phyloP scores from a whole-genome alignment of 1,284 basidiomycete species.

The Cutaneotrichosporon mucoides region DNA sequence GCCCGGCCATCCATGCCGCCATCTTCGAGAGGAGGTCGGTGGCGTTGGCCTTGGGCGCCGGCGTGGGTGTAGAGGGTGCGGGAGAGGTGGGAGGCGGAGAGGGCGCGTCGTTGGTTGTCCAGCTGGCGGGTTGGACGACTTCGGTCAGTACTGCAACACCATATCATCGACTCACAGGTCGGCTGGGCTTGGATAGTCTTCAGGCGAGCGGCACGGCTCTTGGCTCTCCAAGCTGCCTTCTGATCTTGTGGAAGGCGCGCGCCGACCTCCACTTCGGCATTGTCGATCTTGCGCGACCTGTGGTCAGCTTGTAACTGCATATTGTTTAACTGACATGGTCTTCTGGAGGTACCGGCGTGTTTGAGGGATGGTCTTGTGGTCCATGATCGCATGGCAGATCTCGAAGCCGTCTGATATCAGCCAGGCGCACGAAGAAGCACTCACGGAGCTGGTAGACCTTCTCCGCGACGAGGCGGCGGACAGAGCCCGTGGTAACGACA shows the following conservation, averaged over 20 bases:
- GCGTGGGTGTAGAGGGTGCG: no score
- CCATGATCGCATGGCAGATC: not conserved
- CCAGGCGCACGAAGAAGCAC: no score
- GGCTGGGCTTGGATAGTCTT: not conserved
- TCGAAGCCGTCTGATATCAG: not conserved
- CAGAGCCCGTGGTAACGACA: no score
- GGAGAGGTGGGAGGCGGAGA: not conserved
- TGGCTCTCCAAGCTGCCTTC: not conserved
- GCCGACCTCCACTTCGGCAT: not conserved
- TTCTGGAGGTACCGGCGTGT: conserved; percentile 4
- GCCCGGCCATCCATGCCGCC: not conserved
- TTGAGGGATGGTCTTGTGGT: not conserved
- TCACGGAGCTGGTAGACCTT: not conserved
- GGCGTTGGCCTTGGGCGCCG: no score
- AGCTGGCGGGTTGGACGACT: no score
- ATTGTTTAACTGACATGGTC: not conserved
- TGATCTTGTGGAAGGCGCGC: not conserved
- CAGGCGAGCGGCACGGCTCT: not conserved
- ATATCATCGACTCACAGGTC: not conserved
- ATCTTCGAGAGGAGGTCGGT: not conserved
- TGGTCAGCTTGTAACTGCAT: not conserved
- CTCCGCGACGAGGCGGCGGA: conserved; percentile 1
- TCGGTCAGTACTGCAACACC: no score
- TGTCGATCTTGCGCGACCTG: not conserved
- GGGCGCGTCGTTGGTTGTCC: not conserved